Evolutionary conservation across 805 yeast genomes (phyloP), one percentile per base, ranked within the genome.

Genomic region (Kazachstania bromeliacearum): DNA sequence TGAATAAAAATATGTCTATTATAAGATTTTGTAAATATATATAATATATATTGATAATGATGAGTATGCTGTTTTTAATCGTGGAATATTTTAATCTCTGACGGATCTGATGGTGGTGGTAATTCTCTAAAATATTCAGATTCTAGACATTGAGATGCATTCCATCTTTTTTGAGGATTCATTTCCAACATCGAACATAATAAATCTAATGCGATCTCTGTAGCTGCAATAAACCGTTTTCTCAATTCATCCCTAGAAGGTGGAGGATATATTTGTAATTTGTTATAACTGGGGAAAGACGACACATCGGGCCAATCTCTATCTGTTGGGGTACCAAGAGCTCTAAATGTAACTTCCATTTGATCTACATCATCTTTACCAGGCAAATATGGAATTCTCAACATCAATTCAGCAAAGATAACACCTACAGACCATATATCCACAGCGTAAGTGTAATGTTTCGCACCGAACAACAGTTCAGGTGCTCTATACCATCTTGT

Each of bases 401-500:
- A 66, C 96, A 92, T 85, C 47, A 92, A 63, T 51, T 92, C 99
- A 0, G 97, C 97, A 64, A 92, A 92, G 3, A 92, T 89, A 25
- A 87, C 75, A 2, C 99, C 99, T 4, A 88, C 83, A 0, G 97
- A 89, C 99, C 99, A 92, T 9, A 87, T 65, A 60, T 92, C 99
- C 3, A 92, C 73, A 0, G 94, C 94, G 2, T 79, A 79, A 0
- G 95, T 80, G 51, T 92, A 92, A 57, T 85, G 92, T 33, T 79
- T 71, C 0, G 96, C 81, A 1, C 96, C 96, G 42, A 89, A 75
- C 17, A 92, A 63, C 32, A 92, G 64, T 51, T 92, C 99, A 0
- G 99, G 99, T 0, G 97, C 95, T 37, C 97, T 66, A 59, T 92
- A 92, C 99, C 99, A 92, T 41, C 97, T 64, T 2, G 99, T 92